These are phyloP conservation scores for Wallacemonas rigidus DNA, from an alignment of 208 protist genomes.

Conservation along the genomic window DNA sequence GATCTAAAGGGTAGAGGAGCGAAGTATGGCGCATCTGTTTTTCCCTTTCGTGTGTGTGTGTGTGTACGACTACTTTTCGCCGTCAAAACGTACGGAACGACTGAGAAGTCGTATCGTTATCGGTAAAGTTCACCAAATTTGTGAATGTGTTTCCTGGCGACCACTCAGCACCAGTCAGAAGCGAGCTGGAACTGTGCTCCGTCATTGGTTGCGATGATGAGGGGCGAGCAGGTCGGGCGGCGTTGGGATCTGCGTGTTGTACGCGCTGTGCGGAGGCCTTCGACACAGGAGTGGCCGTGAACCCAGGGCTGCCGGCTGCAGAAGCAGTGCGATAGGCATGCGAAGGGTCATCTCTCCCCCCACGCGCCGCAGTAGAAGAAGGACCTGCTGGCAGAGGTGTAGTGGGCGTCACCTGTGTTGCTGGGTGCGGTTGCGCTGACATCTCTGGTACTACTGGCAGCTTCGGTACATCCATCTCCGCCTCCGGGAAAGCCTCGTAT, in stretches of 20 bases:
- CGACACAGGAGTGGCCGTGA: not conserved
- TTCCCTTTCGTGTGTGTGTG: no score
- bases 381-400: no score
- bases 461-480: no score
- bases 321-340: no score
- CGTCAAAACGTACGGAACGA: constrained; percentile 19
- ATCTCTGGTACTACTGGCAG: no score
- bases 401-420: no score
- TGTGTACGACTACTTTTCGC: not conserved
- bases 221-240: not conserved
- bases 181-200: constrained; percentile 19
- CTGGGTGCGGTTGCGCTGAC: no score
- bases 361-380: no score
- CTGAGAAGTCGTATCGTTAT: constrained; percentile 48
- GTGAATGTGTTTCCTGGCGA: constrained; percentile 67
- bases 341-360: no score
- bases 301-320: not conserved
- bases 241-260: constrained; percentile 25
- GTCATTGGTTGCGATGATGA: constrained; percentile 22
- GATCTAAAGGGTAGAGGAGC: no score
- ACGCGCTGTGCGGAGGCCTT: not conserved
- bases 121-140: constrained; percentile 66
- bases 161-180: constrained; percentile 19
- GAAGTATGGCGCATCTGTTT: no score
- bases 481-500: not conserved